These are phyloP conservation scores for Pinus tabuliformis DNA, from an alignment of 75 land plant species.

Conservation along the genomic window DNA sequence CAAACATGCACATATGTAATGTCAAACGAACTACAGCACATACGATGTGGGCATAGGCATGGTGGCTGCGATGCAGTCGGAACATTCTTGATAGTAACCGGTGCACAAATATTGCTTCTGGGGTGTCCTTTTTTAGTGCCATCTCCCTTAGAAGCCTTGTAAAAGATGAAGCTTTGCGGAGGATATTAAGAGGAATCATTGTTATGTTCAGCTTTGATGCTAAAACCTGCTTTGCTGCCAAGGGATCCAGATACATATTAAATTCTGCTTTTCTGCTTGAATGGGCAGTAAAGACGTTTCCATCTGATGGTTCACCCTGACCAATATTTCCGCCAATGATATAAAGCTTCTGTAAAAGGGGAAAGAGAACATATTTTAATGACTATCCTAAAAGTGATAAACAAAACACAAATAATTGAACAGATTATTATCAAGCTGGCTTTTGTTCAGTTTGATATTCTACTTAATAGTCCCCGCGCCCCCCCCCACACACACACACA, in stretches of 20 bases:
- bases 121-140: slow-evolving; percentile 28
- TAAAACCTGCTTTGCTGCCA: slow-evolving; percentile 62
- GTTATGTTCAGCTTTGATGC: slow-evolving; percentile 48
- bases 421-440: too few species aligned
- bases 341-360: slow-evolving; percentile 44
- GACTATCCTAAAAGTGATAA: too few species aligned
- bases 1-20: too few species aligned
- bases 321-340: slow-evolving; percentile 61
- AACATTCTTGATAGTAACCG: slow-evolving; percentile 40
- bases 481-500: too few species aligned
- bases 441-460: too few species aligned
- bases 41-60: slow-evolving; percentile 47
- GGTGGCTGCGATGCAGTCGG: slow-evolving; percentile 21
- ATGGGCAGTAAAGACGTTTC: slow-evolving; percentile 59
- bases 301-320: slow-evolving; percentile 10
- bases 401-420: too few species aligned
- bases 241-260: slow-evolving; percentile 75
- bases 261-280: slow-evolving; percentile 58
- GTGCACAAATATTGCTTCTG: slow-evolving; percentile 40
- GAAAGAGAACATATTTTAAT: too few species aligned
- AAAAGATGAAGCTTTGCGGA: slow-evolving; percentile 26
- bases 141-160: slow-evolving; percentile 21
- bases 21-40: neutral
- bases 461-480: too few species aligned
- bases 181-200: slow-evolving; percentile 52